phyloP scores from a whole-genome alignment of 371 early-diverging fungal genomes.

The Synchytrium microbalum region DNA sequence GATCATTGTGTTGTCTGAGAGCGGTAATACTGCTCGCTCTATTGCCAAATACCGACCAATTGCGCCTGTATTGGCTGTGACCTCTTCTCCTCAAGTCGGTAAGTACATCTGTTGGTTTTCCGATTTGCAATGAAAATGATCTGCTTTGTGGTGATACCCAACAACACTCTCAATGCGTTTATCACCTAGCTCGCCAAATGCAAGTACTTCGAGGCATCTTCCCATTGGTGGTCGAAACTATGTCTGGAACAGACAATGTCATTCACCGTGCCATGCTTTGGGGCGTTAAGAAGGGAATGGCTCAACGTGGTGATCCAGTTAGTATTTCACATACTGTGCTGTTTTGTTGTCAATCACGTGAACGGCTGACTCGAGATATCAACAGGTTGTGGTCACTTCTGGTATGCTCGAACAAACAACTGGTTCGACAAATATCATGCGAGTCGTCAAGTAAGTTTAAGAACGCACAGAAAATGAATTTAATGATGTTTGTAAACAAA shows the following conservation, averaged over 20 bases:
- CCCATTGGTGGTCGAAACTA: conserved; percentile 35
- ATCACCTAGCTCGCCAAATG: conserved; percentile 30
- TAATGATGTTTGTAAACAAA: too few species aligned
- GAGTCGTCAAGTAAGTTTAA: conserved; percentile 29
- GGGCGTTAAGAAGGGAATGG: conserved; percentile 45
- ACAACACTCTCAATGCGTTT: too few species aligned
- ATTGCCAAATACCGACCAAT: conserved; percentile 44
- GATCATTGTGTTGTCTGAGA: conserved; percentile 40
- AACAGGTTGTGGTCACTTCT: conserved; percentile 33
- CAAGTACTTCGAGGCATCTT: conserved; percentile 41
- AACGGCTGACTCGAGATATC: background rate
- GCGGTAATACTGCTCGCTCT: conserved; percentile 36
- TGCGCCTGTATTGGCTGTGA: conserved; percentile 43
- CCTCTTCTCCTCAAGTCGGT: conserved; percentile 31
- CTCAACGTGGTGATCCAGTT: conserved; percentile 33
- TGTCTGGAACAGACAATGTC: conserved; percentile 39
- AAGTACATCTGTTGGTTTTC: background rate
- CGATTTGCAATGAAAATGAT: background rate
- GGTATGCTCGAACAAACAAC: conserved; percentile 31
- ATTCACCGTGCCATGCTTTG: conserved; percentile 41
- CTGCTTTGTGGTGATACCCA: too few species aligned
- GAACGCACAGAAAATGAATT: too few species aligned
- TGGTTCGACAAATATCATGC: conserved; percentile 39
- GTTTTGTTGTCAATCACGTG: too few species aligned
- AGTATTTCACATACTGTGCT: background rate